Percentiles rank a stretch among this genome's conserved stretches.
These are phyloP conservation scores for Quercus aquifolioides DNA, from an alignment of 306 rosid species.

Conservation along the genomic window DNA sequence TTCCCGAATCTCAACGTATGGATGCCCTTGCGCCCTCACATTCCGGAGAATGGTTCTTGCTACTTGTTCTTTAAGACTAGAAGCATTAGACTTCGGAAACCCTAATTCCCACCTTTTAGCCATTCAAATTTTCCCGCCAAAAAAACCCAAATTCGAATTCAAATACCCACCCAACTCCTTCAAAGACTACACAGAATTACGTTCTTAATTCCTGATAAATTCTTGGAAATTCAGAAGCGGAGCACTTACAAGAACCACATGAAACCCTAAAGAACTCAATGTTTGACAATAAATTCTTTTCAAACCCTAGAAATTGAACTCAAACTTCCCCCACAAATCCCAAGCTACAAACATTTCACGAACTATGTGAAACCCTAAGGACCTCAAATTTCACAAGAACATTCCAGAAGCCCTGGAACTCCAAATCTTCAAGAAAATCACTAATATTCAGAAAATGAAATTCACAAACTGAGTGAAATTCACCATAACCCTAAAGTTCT, in stretches of 20 bases:
- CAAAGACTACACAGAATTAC: background rate
- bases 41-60: constrained; percentile 63
- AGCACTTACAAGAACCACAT: constrained; percentile 19
- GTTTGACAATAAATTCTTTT: constrained; percentile 3
- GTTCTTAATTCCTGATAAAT: background rate
- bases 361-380: constrained; percentile 30
- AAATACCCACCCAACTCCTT: background rate
- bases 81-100: constrained; percentile 32
- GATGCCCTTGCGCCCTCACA: constrained; percentile 82
- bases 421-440: background rate
- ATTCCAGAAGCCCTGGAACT: constrained; percentile 16
- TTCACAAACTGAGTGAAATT: constrained; percentile 16
- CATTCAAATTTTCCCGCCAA: constrained; percentile 46
- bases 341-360: constrained; percentile 5
- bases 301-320: constrained; percentile 20
- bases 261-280: constrained; percentile 9
- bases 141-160: constrained; percentile 11
- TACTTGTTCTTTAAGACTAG: constrained; percentile 56
- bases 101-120: constrained; percentile 58
- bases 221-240: constrained; percentile 1
- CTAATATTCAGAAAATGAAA: background rate
- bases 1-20: constrained; percentile 77
- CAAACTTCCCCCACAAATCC: constrained; percentile 1
- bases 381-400: constrained; percentile 10
- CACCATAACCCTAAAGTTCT: constrained; percentile 17